Percentiles rank a stretch among this genome's conserved stretches.
phyloP scores from a whole-genome alignment of 495 filamentous ascomycete species.

The Amphirosellinia nigrospora region DNA sequence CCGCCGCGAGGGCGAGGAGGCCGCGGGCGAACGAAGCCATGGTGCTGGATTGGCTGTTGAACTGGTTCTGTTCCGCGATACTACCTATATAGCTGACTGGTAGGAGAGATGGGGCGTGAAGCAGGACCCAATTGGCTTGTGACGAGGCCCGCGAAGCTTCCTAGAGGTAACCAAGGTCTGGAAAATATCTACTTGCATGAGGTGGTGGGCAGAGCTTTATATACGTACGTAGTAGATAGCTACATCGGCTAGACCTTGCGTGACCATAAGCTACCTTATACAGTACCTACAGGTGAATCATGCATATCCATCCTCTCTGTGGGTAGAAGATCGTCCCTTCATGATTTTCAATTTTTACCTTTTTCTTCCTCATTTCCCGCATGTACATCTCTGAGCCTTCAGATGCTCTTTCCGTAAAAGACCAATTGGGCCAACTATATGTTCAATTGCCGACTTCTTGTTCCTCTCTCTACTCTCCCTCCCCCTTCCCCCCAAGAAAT shows the following conservation, averaged over 20 bases:
- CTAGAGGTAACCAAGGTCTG: background rate
- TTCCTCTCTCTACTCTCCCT: background rate
- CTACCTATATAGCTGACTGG: background rate
- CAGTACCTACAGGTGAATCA: slow-evolving; percentile 6
- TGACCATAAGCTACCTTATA: background rate
- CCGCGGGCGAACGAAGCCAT: slow-evolving; percentile 36
- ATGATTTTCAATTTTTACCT: background rate
- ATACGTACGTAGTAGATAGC: background rate
- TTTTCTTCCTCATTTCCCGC: background rate
- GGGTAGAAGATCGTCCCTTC: slow-evolving; percentile 5
- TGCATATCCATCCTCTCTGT: background rate
- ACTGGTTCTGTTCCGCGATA: background rate
- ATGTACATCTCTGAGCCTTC: background rate
- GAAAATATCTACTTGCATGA: background rate
- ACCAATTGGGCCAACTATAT: background rate
- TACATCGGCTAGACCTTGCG: slow-evolving; percentile 7
- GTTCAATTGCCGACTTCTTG: background rate
- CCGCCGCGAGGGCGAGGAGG: slow-evolving; percentile 36
- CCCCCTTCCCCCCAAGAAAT: too few relatives aligned
- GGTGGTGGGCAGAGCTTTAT: background rate
- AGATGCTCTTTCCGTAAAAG: background rate
- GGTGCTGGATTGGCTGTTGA: background rate
- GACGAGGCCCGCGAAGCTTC: background rate
- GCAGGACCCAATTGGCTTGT: background rate
- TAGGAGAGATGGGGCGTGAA: background rate